Evolutionary conservation across 2,329 filamentous ascomycete genomes (phyloP).

Genomic region (Sporothrix brunneoviolacea): DNA sequence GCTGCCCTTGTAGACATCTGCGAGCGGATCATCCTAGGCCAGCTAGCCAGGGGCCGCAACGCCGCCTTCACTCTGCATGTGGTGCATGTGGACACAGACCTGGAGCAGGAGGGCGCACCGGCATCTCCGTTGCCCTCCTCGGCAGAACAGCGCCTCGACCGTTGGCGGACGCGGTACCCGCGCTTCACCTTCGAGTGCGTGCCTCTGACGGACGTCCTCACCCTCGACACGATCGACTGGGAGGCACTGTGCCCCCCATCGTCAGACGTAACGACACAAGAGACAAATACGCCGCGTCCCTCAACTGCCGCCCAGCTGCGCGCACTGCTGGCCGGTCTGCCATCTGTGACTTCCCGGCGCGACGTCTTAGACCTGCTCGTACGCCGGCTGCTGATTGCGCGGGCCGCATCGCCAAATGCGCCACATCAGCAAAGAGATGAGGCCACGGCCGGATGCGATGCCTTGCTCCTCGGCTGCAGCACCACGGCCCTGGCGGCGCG

Average conservation of each 20-base stretch:
- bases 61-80: slow-evolving; percentile 62
- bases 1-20: slow-evolving; percentile 70
- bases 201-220: slow-evolving; percentile 57
- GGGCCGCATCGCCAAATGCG: slow-evolving; percentile 51
- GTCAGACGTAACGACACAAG: neutral
- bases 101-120: slow-evolving; percentile 21
- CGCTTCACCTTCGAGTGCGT: slow-evolving; percentile 56
- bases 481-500: slow-evolving; percentile 84
- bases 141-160: slow-evolving; percentile 41
- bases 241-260: slow-evolving; percentile 32
- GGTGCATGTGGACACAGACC: slow-evolving; percentile 45
- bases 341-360: slow-evolving; percentile 66
- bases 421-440: too few relatives aligned
- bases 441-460: too few relatives aligned
- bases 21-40: slow-evolving; percentile 59
- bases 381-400: slow-evolving; percentile 62
- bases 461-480: slow-evolving; percentile 75
- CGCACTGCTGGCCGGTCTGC: slow-evolving; percentile 51
- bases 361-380: slow-evolving; percentile 68
- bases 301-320: slow-evolving; percentile 40
- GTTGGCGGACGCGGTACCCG: slow-evolving; percentile 57
- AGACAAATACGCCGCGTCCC: neutral
- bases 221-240: slow-evolving; percentile 48
- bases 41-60: slow-evolving; percentile 57
- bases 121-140: slow-evolving; percentile 11